A percentile compares a stretch with the other conserved stretches of the same genome.
Evolutionary conservation across 2,329 filamentous ascomycete genomes (phyloP).

Genomic region (Penicillium italicum): DNA sequence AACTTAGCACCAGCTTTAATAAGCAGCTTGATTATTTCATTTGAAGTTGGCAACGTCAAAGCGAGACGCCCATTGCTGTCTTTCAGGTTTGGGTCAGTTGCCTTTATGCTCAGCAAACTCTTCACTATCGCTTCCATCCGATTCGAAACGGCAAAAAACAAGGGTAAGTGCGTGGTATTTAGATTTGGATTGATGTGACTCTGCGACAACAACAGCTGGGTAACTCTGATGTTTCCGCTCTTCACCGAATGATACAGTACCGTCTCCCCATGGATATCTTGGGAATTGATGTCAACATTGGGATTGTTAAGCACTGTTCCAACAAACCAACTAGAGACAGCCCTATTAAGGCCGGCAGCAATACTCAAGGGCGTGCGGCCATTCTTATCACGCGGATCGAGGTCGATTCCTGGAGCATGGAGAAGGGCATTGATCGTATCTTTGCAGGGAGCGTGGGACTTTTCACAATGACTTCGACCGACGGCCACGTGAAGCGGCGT

Average conservation of each 20-base stretch:
- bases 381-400: background rate
- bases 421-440: background rate
- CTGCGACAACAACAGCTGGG: background rate
- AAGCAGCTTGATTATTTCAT: background rate
- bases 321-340: background rate
- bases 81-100: background rate
- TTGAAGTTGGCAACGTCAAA: background rate
- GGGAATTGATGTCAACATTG: background rate
- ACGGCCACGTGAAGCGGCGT: background rate
- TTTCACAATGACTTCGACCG: accelerated
- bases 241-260: background rate
- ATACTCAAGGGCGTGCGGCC: background rate
- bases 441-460: background rate
- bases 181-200: background rate
- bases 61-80: background rate
- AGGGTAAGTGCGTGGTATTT: background rate
- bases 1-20: background rate
- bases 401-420: background rate
- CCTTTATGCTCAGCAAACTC: background rate
- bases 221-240: background rate
- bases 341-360: background rate
- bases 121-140: background rate
- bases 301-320: background rate
- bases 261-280: background rate
- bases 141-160: background rate